Conservation (phyloP, 139 green algal species). For the Chlamydomonas sphaeroides region DNA sequence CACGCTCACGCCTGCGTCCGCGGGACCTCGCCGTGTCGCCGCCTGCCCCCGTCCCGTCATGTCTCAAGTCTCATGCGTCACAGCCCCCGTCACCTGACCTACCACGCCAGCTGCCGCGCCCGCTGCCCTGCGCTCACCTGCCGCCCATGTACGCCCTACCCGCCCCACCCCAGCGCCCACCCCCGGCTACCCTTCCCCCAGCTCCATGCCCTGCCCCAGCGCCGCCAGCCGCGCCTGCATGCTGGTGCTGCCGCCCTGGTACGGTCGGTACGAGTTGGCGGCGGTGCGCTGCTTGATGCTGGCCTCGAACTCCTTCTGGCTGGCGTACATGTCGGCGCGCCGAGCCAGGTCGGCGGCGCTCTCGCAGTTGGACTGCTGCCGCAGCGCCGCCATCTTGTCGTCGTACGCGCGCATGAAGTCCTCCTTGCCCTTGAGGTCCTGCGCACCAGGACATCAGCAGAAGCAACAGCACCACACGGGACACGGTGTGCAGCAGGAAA, state of each 20-base stretch:
- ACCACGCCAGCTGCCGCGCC: too few relatives aligned
- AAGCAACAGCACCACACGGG: background rate
- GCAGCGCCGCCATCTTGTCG: slow-evolving; percentile 44
- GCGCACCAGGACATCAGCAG: too few relatives aligned
- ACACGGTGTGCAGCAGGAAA: background rate
- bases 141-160: too few relatives aligned
- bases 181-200: background rate
- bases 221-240: slow-evolving; percentile 45
- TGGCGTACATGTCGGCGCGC: background rate
- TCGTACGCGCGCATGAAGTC: slow-evolving; percentile 60
- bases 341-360: background rate
- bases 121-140: too few relatives aligned
- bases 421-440: slow-evolving; percentile 47
- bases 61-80: too few relatives aligned
- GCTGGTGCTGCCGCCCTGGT: slow-evolving; percentile 25
- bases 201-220: slow-evolving; percentile 37
- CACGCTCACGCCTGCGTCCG: too few relatives aligned
- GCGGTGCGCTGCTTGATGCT: background rate
- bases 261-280: background rate
- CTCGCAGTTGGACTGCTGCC: background rate
- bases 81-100: too few relatives aligned
- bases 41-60: too few relatives aligned
- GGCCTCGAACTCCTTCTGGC: slow-evolving; percentile 14
- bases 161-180: too few relatives aligned
- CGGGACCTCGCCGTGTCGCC: too few relatives aligned